Conservation (phyloP, 1,139 yeast species). For the Pichia sp. region DNA sequence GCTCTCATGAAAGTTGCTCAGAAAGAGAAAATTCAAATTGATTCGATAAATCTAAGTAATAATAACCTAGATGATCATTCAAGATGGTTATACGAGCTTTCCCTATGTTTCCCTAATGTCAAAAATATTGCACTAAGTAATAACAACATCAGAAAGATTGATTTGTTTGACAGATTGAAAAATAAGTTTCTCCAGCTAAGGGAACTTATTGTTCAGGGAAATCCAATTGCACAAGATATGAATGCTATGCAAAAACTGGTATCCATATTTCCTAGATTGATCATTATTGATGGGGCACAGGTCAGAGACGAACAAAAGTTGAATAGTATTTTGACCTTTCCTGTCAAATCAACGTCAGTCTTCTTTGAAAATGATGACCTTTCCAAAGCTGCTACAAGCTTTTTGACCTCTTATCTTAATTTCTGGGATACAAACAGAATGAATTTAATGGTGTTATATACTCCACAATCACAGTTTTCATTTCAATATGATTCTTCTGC, state of each 20-base stretch:
- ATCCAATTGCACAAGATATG: conserved; percentile 49
- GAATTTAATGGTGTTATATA: conserved; percentile 68
- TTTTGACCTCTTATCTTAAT: conserved; percentile 67
- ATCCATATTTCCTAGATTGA: conserved; percentile 69
- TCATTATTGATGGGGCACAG: conserved; percentile 71
- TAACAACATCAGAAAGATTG: conserved; percentile 58
- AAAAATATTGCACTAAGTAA: conserved; percentile 76
- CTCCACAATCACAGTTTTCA: conserved; percentile 82
- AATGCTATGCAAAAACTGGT: conserved; percentile 55
- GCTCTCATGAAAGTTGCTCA: conserved; percentile 84
- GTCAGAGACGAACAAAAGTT: conserved; percentile 70
- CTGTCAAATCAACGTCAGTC: conserved; percentile 45
- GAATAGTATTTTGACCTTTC: conserved; percentile 50
- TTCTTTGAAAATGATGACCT: conserved; percentile 81
- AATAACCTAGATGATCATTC: conserved; percentile 65
- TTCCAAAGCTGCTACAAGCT: conserved; percentile 65
- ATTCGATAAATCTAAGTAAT: conserved; percentile 70
- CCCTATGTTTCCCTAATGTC: conserved; percentile 70
- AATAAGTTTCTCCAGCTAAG: conserved; percentile 68
- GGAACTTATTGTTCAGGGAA: conserved; percentile 71
- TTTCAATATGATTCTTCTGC: conserved; percentile 53
- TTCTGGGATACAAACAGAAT: conserved; percentile 79
- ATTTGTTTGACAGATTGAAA: conserved; percentile 69
- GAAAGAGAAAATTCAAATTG: conserved; percentile 51
- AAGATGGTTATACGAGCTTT: conserved; percentile 54